phyloP scores from a whole-genome alignment of 1,139 yeast genomes.

The Ogataea hybrid region DNA sequence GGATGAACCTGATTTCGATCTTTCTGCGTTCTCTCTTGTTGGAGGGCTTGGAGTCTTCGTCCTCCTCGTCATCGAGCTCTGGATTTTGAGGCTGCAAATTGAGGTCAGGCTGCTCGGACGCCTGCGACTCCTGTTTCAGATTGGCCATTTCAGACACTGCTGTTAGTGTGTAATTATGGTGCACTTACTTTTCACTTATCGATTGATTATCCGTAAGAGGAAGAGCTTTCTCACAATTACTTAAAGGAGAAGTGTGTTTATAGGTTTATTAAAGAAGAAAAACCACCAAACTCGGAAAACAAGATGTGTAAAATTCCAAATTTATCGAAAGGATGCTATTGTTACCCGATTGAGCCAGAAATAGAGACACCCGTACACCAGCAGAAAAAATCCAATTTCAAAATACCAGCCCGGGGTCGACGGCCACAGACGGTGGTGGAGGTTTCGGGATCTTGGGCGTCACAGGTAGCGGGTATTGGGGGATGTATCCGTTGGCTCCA shows the following conservation, averaged over 20 bases:
- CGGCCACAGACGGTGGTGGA: background rate
- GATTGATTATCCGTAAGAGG: conserved; percentile 15
- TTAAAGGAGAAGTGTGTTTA: conserved; percentile 17
- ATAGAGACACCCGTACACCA: conserved; percentile 8
- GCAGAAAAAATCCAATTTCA: background rate
- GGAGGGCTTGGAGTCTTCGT: conserved; percentile 67
- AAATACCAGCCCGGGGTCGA: no score
- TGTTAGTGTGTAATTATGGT: conserved; percentile 5
- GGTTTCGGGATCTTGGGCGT: background rate
- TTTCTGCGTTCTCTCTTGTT: conserved; percentile 86
- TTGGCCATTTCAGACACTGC: conserved; percentile 24
- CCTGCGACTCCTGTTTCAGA: conserved; percentile 23
- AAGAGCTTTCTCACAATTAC: conserved; percentile 13
- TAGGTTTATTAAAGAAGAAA: conserved; percentile 15
- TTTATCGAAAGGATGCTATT: conserved; percentile 13
- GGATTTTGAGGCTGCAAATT: conserved; percentile 24
- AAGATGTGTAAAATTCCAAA: conserved; percentile 18
- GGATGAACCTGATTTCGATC: conserved; percentile 94
- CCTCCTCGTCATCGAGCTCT: conserved; percentile 45
- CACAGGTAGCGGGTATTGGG: no score
- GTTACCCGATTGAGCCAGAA: background rate
- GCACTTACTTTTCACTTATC: conserved; percentile 16
- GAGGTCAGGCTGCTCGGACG: conserved; percentile 21
- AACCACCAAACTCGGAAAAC: conserved; percentile 20
- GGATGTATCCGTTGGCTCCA: no score